phyloP scores from a whole-genome alignment of 495 filamentous ascomycete genomes.

The Podospora sp. region DNA sequence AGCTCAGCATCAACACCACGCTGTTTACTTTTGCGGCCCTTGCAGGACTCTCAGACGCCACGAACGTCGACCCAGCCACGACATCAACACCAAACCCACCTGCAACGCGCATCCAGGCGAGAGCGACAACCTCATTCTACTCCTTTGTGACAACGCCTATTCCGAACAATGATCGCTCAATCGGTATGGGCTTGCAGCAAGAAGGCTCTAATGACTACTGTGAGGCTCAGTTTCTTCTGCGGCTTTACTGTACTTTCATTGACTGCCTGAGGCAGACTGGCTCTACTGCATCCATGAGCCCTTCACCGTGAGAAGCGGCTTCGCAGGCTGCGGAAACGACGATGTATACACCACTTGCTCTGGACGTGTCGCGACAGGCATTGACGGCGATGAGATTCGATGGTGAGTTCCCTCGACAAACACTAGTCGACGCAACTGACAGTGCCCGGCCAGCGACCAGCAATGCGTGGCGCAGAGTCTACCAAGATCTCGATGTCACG shows the following conservation, averaged over 20 bases:
- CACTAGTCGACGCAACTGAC: neutral
- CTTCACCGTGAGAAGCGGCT: conserved; percentile 1
- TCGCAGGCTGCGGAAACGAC: neutral
- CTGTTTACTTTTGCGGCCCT: neutral
- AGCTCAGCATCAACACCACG: neutral
- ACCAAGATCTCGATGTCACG: neutral
- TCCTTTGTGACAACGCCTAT: neutral
- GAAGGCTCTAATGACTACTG: neutral
- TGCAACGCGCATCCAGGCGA: neutral
- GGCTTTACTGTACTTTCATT: too few species aligned
- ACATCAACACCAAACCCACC: neutral
- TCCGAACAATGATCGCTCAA: neutral
- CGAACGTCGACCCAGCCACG: neutral
- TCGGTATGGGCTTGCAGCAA: neutral
- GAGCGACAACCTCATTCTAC: conserved; percentile 3
- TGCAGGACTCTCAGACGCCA: neutral
- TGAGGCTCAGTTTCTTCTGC: too few species aligned
- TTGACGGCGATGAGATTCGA: conserved; percentile 3
- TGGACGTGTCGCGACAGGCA: neutral
- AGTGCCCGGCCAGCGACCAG: neutral
- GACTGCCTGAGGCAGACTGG: neutral
- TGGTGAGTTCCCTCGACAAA: too few species aligned
- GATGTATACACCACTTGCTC: conserved; percentile 1
- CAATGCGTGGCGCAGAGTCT: neutral
- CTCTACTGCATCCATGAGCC: conserved; percentile 1